Conservation (phyloP, 306 rosid species). For the Lablab purpureus region DNA sequence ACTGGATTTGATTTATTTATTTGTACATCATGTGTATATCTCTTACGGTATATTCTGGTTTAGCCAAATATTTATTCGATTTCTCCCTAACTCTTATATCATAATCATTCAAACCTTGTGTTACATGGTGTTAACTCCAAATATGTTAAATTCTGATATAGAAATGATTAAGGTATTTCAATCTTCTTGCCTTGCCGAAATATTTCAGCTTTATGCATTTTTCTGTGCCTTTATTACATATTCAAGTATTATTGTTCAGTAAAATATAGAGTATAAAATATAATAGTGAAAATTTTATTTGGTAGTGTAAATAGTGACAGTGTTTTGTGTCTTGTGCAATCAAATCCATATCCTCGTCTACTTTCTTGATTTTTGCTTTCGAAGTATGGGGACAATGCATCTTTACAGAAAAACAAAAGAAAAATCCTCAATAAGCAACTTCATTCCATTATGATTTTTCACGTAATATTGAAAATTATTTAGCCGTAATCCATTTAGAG, state of each 20-base stretch:
- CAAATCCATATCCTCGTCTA: too few relatives aligned
- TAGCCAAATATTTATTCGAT: neutral
- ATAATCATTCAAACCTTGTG: neutral
- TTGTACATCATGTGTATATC: neutral
- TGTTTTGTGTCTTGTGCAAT: neutral
- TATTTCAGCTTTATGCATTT: neutral
- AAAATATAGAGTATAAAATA: neutral
- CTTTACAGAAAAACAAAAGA: neutral
- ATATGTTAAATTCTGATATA: neutral
- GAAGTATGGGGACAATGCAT: neutral
- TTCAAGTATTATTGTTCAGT: too few relatives aligned
- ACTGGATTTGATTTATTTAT: neutral
- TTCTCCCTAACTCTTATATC: neutral
- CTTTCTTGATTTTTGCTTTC: too few relatives aligned
- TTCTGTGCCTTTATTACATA: neutral
- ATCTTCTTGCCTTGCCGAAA: neutral
- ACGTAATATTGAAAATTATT: neutral
- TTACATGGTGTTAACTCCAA: neutral
- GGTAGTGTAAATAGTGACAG: neutral
- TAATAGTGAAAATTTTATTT: neutral
- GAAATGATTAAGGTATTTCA: neutral
- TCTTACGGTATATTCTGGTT: neutral
- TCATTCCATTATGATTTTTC: too few relatives aligned
- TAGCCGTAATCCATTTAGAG: too few relatives aligned
- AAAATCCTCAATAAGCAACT: too few relatives aligned